Base-by-base conservation (phyloP, 1,284 basidiomycete genomes). In the Chalciporus piperatoides region DNA sequence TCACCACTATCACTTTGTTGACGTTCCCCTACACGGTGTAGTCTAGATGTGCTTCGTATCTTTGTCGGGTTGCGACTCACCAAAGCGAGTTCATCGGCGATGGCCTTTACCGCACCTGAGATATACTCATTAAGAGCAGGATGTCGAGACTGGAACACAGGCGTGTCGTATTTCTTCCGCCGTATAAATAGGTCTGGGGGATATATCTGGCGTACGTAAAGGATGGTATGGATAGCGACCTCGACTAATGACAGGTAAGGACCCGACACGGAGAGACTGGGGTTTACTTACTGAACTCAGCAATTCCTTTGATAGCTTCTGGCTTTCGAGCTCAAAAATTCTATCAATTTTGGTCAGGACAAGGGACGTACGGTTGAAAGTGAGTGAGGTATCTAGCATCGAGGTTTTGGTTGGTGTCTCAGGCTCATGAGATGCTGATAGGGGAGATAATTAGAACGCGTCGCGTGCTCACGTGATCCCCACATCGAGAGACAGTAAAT, bases 121-220 rank as follows among this genome's bases (percentile, higher is more conserved):
- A 98, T 86, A 67, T 97, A 98, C 39, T 89, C 83, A 59, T 90
- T 89, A 42, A 98, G 73, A 24, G 80, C 81, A 0, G 93, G 92
- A 62, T 95, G 91, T 5, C 92, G 86, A 4, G 90, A 92, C 69
- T 97, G 92, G 63, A 86, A 97, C 17, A 96, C 91, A 0, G 92
- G 86, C 0, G 87, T 87, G 47, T 90, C 84, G 68, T 94, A 96
- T 64, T 92, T 94, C 67, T 88, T 87, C 43, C 90, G 78, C 42
- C 92, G 80, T 21, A 87, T 77, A 65, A 98, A 98, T 11, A 96
- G 76, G 30, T 91, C 89, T 8, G 84, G 75, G 0, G 95, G 95
- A 61, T 98, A 98, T 41, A 98, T 79, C 54, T 87, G 84, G 21
- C 95, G 85, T 21, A 94, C 82, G 62, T 91, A 96, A 1, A 98